A percentile compares a stretch with the other conserved stretches of the same genome.
These are phyloP conservation scores for Zoysia japonica DNA, from an alignment of 176 grass and related monocot species.

Conservation along the genomic window DNA sequence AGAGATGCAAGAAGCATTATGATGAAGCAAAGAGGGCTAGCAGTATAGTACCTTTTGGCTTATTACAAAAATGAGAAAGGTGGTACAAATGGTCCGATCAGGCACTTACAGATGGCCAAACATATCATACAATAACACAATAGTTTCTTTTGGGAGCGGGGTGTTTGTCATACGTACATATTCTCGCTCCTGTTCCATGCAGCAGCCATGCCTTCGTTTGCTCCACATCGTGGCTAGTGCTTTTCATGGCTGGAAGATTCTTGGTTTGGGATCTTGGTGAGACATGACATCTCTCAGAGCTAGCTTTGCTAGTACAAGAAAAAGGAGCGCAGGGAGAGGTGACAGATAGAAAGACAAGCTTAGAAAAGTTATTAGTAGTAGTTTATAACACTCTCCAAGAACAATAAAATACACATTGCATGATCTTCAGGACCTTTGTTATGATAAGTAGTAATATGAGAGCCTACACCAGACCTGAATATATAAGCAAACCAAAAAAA, in stretches of 20 bases:
- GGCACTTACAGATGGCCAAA: conserved; percentile 43
- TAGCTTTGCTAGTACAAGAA: conserved; percentile 43
- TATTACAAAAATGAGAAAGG: conserved; percentile 48
- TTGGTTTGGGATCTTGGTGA: conserved; percentile 50
- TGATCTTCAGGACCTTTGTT: background rate
- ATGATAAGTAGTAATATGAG: background rate
- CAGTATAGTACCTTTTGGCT: conserved; percentile 46
- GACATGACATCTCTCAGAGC: conserved; percentile 74
- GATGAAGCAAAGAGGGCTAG: conserved; percentile 16
- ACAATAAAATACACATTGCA: conserved; percentile 36
- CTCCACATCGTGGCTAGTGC: conserved; percentile 45
- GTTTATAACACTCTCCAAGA: conserved; percentile 3
- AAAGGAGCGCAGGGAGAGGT: conserved; percentile 43
- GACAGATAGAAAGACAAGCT: conserved; percentile 50
- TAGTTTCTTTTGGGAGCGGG: conserved; percentile 43
- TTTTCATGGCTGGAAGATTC: conserved; percentile 77
- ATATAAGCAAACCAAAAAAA: background rate
- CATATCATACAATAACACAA: conserved; percentile 59
- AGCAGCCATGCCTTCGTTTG: conserved; percentile 36
- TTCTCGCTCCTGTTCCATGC: conserved; percentile 42
- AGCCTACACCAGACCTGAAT: background rate
- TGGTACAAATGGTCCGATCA: conserved; percentile 48
- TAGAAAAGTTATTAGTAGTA: conserved; percentile 30
- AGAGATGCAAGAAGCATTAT: conserved; percentile 38
- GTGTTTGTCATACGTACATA: conserved; percentile 64